Base-by-base conservation (phyloP, 192 early-diverging fungal genomes). In the Coemansia sp. region DNA sequence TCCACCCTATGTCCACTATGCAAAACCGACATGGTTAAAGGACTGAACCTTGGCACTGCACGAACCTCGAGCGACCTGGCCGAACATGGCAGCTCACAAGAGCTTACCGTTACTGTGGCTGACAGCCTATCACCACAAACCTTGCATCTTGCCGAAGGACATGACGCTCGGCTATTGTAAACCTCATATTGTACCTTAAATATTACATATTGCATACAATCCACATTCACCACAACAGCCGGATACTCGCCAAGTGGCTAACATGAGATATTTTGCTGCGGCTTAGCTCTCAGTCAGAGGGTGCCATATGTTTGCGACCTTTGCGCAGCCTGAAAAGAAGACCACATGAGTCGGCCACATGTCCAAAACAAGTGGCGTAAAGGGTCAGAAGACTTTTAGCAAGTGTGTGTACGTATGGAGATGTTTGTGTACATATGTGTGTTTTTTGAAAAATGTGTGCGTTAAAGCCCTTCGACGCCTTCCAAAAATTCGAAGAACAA, bases 1-100 rank as follows among this genome's bases (percentile, higher is more conserved):
- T 81, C 79, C 19, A 76, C 70, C 5, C 21, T 66, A 39, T 81
- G 79, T 63, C 74, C 79, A 39, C 67, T 76, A 2, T 81, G 79
- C 67, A 75, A 75, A 45, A 53, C 66, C 2, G 79, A 81, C 25
- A 63, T 73, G 64, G 50, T 67, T 14, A 71, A 70, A 44, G 70
- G 70, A 2, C 60, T 81, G 38, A 74, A 71, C 32, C 55, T 58
- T 34, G 55, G 25, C 29, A 31, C 31, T 8, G 32, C 29, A 7
- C 55, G 29, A 17, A 34, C 55, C 55, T 58, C 55, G 15, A 19
- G 55, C 7, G 55, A 58, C 14, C 55, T 58, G 27, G 5, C 31
- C 15, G 55, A 31, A 14, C 11, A 29, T 29, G 55, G 29, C 15
- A n/a, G 14, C 29, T 15, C 27, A 29, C 55, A 58, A 12, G 29